A percentile compares a stretch with the other conserved stretches of the same genome.
These are phyloP conservation scores for Russula griseocarnosa DNA, from an alignment of 768 basidiomycete species.

Conservation along the genomic window DNA sequence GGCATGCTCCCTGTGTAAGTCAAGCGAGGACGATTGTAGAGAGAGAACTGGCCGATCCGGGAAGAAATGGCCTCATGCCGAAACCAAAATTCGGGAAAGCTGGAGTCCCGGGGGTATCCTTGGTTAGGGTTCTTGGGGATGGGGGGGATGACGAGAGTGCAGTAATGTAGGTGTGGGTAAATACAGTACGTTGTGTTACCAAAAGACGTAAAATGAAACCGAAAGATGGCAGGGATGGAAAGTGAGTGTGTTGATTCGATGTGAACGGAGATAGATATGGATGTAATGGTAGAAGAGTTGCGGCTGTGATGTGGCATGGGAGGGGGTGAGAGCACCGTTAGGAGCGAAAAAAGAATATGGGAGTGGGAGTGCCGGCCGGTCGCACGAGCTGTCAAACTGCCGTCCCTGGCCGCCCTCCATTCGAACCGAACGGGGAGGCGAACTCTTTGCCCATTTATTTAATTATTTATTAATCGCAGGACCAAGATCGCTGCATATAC, in stretches of 20 bases:
- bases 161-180: conserved; percentile 21
- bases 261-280: conserved; percentile 28
- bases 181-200: conserved; percentile 26
- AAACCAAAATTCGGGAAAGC: conserved; percentile 18
- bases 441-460: not conserved
- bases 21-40: conserved; percentile 20
- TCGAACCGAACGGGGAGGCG: conserved; percentile 4
- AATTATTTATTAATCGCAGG: not conserved
- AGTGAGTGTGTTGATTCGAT: conserved; percentile 24
- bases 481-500: not conserved
- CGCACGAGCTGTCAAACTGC: conserved; percentile 28
- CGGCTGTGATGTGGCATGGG: conserved; percentile 29
- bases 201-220: conserved; percentile 26
- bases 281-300: conserved; percentile 25
- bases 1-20: conserved; percentile 7
- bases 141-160: conserved; percentile 18
- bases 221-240: conserved; percentile 25
- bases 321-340: conserved; percentile 23
- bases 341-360: conserved; percentile 27
- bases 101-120: conserved; percentile 24
- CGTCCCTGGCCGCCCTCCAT: conserved; percentile 24
- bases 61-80: conserved; percentile 12
- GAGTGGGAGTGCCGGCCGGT: conserved; percentile 25
- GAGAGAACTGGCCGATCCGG: conserved; percentile 22
- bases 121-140: conserved; percentile 24